These are phyloP conservation scores for Fusarium siculi DNA, from an alignment of 2,329 filamentous ascomycete genomes.

Conservation along the genomic window DNA sequence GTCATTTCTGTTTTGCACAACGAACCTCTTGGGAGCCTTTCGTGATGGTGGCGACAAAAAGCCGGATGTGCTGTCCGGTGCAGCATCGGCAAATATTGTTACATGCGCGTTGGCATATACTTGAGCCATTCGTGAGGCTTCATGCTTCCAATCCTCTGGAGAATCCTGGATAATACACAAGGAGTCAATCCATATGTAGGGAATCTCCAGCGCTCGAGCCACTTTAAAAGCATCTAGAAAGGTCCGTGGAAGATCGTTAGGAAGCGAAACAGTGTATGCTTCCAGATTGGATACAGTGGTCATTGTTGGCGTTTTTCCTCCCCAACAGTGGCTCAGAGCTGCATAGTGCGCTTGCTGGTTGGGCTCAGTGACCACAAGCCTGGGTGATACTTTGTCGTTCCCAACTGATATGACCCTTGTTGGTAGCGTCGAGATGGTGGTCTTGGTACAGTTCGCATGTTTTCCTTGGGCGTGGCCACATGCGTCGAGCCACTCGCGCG, in stretches of 20 bases:
- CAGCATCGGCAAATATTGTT: conserved; percentile 13
- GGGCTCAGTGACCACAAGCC: background rate
- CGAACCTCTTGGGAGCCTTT: background rate
- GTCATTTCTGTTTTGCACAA: background rate
- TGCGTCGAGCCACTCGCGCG: background rate
- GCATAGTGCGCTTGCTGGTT: background rate
- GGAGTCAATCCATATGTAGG: conserved; percentile 18
- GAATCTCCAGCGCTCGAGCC: background rate
- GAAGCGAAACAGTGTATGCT: background rate
- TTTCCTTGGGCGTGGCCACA: background rate
- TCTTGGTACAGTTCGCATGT: background rate
- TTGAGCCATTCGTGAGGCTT: conserved; percentile 11
- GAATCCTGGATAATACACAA: conserved; percentile 21
- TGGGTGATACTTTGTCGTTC: background rate
- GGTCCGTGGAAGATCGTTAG: background rate
- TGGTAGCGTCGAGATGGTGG: background rate
- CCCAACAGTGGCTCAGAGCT: conserved; percentile 14
- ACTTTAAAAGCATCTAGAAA: conserved; percentile 3
- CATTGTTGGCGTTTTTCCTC: conserved; percentile 3
- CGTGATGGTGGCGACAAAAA: background rate
- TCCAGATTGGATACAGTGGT: background rate
- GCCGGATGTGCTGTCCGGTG: background rate
- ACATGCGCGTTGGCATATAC: conserved; percentile 15
- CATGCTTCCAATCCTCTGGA: background rate
- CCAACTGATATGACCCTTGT: background rate